Conservation (phyloP, 768 basidiomycete species). For the Termitomyces sp. region DNA sequence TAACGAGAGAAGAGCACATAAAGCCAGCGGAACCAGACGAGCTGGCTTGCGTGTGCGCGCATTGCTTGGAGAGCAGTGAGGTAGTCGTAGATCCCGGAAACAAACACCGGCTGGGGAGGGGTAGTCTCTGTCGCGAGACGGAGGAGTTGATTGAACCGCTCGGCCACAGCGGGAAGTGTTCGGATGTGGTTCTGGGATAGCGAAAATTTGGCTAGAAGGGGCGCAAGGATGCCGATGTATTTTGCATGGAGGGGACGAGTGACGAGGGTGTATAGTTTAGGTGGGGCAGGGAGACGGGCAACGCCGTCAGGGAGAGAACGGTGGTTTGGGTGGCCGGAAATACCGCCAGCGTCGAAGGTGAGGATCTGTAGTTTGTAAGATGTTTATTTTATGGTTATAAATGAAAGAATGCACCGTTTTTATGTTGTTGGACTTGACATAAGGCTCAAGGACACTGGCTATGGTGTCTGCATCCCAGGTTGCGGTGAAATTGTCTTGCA, state of each 20-base stretch:
- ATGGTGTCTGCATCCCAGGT: conserved; percentile 63
- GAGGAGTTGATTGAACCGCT: background rate
- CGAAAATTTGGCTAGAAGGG: conserved; percentile 46
- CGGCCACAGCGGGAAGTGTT: background rate
- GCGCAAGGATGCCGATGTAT: conserved; percentile 56
- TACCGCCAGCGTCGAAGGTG: conserved; percentile 75
- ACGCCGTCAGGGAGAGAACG: conserved; percentile 61
- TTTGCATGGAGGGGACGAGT: conserved; percentile 56
- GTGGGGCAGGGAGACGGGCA: conserved; percentile 35
- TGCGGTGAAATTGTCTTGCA: conserved; percentile 72
- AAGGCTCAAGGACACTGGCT: conserved; percentile 54
- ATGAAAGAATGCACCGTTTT: conserved; percentile 45
- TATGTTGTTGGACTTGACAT: conserved; percentile 56
- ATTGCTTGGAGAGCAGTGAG: conserved; percentile 61
- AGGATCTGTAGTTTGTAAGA: conserved; percentile 52
- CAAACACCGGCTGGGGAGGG: conserved; percentile 38
- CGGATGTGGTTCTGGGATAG: conserved; percentile 19
- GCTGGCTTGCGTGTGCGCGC: conserved; percentile 67
- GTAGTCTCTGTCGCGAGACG: background rate
- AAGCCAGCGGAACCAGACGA: conserved; percentile 88
- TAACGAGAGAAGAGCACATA: conserved; percentile 79
- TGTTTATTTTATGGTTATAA: conserved; percentile 2
- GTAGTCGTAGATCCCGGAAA: conserved; percentile 58
- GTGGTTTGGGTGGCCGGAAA: conserved; percentile 90
- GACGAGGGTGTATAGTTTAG: conserved; percentile 55